These are phyloP conservation scores for Ustilago vetiveriae DNA, from an alignment of 1,284 basidiomycete species.

Conservation along the genomic window DNA sequence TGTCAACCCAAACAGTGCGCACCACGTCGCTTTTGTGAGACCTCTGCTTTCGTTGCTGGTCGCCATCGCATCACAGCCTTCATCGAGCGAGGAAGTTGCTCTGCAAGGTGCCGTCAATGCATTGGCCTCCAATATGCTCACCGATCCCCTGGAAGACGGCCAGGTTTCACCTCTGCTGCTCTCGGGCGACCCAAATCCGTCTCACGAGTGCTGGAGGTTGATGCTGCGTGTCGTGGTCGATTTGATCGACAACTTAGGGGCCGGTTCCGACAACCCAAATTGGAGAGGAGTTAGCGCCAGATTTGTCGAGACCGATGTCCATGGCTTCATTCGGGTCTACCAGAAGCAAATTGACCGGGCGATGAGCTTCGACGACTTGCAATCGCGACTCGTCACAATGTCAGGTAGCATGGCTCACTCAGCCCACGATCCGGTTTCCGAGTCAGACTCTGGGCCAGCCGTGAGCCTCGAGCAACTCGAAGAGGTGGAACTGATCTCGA, in stretches of 20 bases:
- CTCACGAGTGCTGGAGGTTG: constrained; percentile 82
- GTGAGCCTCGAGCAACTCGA: constrained; percentile 51
- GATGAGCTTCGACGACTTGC: constrained; percentile 77
- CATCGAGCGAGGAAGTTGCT: constrained; percentile 84
- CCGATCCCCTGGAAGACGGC: constrained; percentile 78
- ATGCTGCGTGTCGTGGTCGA: constrained; percentile 84
- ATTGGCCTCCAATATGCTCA: constrained; percentile 84
- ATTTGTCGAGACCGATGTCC: constrained; percentile 85
- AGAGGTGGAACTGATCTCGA: constrained; percentile 45
- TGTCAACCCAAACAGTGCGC: constrained; percentile 32
- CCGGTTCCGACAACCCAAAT: constrained; percentile 24
- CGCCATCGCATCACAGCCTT: constrained; percentile 79
- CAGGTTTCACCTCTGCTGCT: constrained; percentile 76
- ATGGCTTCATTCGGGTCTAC: constrained; percentile 85
- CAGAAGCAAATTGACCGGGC: constrained; percentile 80
- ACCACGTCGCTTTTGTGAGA: constrained; percentile 40
- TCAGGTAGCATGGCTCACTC: constrained; percentile 76
- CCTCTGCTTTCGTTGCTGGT: constrained; percentile 84
- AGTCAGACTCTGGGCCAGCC: neutral
- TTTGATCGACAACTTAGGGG: constrained; percentile 73
- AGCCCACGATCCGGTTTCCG: constrained; percentile 49
- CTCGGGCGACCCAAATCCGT: constrained; percentile 77
- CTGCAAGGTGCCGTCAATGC: constrained; percentile 82
- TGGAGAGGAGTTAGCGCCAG: constrained; percentile 72
- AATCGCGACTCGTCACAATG: constrained; percentile 37